phyloP scores from a whole-genome alignment of 495 filamentous ascomycete genomes.

The Neurospora sp. region DNA sequence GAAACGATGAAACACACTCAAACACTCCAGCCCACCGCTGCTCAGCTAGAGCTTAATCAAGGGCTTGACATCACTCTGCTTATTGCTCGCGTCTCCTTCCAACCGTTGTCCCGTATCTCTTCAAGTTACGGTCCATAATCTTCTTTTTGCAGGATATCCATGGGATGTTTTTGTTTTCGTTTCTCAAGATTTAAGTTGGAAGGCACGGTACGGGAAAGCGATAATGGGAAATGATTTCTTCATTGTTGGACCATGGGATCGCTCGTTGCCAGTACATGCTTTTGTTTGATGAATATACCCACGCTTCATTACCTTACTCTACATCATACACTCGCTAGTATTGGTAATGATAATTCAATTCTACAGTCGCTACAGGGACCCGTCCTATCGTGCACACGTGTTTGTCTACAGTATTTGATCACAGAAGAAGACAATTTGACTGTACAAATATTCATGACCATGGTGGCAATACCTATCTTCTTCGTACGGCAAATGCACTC shows the following conservation, averaged over 20 bases:
- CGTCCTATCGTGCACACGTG: neutral
- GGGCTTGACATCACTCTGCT: neutral
- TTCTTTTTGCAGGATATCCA: neutral
- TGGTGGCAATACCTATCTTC: neutral
- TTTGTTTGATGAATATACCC: neutral
- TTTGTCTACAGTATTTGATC: neutral
- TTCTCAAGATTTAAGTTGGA: neutral
- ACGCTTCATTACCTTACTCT: neutral
- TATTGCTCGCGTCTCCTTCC: neutral
- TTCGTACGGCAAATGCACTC: neutral
- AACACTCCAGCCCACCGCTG: neutral
- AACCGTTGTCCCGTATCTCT: neutral
- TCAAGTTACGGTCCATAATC: neutral
- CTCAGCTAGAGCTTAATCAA: neutral
- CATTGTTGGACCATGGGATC: neutral
- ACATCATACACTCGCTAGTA: neutral
- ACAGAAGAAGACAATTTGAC: neutral
- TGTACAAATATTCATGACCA: accelerated
- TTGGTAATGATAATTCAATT: neutral
- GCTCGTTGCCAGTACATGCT: neutral
- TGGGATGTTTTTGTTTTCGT: neutral
- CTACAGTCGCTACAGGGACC: neutral
- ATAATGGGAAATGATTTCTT: neutral
- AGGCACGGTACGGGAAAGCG: neutral
- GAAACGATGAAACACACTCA: too few species aligned